phyloP scores from a whole-genome alignment of 805 yeast species.

The Candida coleopterorum region DNA sequence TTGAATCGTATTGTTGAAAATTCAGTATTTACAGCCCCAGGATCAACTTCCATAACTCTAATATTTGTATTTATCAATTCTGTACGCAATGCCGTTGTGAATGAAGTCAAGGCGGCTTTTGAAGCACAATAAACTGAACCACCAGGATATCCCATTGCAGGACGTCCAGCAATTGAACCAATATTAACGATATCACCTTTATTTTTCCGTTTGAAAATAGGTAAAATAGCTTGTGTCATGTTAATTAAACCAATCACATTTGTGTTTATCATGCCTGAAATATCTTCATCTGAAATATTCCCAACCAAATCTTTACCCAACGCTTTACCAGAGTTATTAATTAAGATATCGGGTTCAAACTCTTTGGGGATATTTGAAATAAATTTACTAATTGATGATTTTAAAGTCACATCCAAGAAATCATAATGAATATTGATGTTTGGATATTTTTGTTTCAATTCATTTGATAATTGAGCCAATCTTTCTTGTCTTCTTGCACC shows the following conservation, averaged over 20 bases:
- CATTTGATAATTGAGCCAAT: slow-evolving; percentile 20
- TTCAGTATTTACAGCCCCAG: slow-evolving; percentile 39
- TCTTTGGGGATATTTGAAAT: slow-evolving; percentile 26
- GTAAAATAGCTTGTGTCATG: slow-evolving; percentile 35
- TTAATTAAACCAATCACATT: slow-evolving; percentile 33
- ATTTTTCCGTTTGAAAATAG: slow-evolving; percentile 30
- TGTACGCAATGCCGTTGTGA: slow-evolving; percentile 31
- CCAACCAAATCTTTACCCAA: slow-evolving; percentile 31
- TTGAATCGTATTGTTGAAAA: slow-evolving; percentile 31
- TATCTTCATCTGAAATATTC: slow-evolving; percentile 23
- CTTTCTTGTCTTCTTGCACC: slow-evolving; percentile 35
- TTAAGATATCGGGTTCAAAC: slow-evolving; percentile 33
- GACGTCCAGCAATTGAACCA: slow-evolving; percentile 36
- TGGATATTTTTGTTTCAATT: slow-evolving; percentile 21
- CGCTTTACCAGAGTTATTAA: slow-evolving; percentile 39
- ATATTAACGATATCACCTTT: slow-evolving; percentile 34
- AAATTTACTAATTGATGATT: slow-evolving; percentile 24
- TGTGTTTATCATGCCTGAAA: slow-evolving; percentile 34
- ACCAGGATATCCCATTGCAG: slow-evolving; percentile 36
- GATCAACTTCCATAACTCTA: slow-evolving; percentile 36
- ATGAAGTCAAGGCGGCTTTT: slow-evolving; percentile 24
- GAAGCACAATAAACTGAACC: slow-evolving; percentile 37
- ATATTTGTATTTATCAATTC: slow-evolving; percentile 32
- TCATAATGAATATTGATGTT: slow-evolving; percentile 25
- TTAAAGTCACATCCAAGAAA: slow-evolving; percentile 27